A percentile compares a stretch with the other conserved stretches of the same genome.
Conservation (phyloP, 495 filamentous ascomycete genomes). For the Darksidea phi region DNA sequence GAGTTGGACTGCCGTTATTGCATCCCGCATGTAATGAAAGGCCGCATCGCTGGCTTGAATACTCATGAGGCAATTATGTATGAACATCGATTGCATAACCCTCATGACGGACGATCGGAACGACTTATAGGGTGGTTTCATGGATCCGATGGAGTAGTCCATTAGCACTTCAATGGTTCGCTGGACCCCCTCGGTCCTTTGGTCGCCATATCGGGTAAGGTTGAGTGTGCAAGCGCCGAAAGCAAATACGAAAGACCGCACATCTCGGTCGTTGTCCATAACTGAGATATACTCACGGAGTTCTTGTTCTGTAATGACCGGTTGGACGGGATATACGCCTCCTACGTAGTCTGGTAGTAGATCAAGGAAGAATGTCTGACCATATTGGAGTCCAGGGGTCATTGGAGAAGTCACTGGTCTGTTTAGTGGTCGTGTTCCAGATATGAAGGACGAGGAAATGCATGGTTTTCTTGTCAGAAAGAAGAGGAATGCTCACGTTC, state of each 20-base stretch:
- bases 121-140: constrained; percentile 3
- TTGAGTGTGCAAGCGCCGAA: constrained; percentile 35
- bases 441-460: no score
- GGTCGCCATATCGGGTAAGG: constrained; percentile 17
- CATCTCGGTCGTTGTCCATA: constrained; percentile 32
- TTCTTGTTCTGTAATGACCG: constrained; percentile 33
- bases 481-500: no score
- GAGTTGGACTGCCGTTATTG: constrained; percentile 58
- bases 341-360: constrained; percentile 33
- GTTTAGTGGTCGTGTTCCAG: neutral
- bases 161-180: constrained; percentile 9
- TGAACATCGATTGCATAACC: constrained; percentile 31
- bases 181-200: constrained; percentile 7
- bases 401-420: neutral
- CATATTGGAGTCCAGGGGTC: constrained; percentile 1
- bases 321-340: constrained; percentile 35
- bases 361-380: constrained; percentile 31
- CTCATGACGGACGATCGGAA: constrained; percentile 19
- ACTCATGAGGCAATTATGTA: constrained; percentile 34
- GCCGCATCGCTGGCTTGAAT: constrained; percentile 48
- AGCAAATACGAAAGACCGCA: constrained; percentile 30
- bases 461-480: no score
- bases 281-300: constrained; percentile 15
- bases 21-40: constrained; percentile 65
- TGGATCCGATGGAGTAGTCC: neutral